Conservation (phyloP, 2,329 filamentous ascomycete genomes). For the Zopfia rhizophila region DNA sequence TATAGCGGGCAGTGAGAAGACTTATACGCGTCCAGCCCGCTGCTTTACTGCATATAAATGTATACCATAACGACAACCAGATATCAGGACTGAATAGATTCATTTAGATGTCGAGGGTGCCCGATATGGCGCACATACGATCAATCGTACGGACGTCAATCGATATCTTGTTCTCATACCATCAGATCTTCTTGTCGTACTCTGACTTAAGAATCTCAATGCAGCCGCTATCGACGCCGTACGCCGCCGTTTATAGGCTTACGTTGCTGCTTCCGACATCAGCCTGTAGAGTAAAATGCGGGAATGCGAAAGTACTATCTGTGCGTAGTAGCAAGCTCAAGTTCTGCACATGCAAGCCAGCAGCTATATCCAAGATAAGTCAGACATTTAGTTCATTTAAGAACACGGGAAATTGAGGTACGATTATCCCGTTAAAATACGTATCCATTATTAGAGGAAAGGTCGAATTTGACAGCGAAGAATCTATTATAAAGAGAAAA, state of each 20-base stretch:
- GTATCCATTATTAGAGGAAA: constrained; percentile 3
- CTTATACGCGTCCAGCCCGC: constrained; percentile 11
- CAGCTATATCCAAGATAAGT: constrained; percentile 7
- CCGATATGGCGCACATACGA: constrained; percentile 1
- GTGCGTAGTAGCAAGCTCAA: constrained; percentile 3
- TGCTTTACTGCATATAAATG: constrained; percentile 2
- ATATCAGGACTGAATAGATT: constrained; percentile 1
- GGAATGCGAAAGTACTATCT: constrained; percentile 11
- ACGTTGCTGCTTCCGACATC: constrained; percentile 6
- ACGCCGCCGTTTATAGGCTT: background rate
- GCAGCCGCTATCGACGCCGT: no score
- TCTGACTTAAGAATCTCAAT: no score
- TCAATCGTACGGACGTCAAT: constrained; percentile 5
- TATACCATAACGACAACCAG: background rate
- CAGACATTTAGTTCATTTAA: background rate
- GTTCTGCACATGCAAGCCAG: constrained; percentile 8
- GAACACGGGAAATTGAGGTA: background rate
- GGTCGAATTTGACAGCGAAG: constrained; percentile 8
- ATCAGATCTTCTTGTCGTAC: no score
- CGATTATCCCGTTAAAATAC: constrained; percentile 1
- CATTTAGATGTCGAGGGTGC: background rate
- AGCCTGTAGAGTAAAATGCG: background rate
- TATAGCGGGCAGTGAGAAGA: constrained; percentile 7
- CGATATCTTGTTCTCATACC: background rate
- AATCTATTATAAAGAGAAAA: constrained; percentile 16